Conservation (phyloP, 2,329 filamentous ascomycete genomes). For the Zymoseptoria brevis region DNA sequence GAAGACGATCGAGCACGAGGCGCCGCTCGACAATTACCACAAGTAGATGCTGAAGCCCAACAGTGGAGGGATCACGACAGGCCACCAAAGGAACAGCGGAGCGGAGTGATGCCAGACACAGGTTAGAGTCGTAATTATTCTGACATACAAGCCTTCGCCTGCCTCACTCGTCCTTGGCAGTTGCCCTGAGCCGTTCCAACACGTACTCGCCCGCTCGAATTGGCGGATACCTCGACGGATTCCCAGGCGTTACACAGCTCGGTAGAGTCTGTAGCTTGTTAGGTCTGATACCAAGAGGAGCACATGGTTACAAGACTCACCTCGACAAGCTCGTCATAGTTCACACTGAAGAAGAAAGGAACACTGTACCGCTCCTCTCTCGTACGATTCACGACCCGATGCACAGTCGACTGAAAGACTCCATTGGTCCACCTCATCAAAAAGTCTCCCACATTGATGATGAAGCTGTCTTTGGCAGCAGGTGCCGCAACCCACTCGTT, state of each 20-base stretch:
- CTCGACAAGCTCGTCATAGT: slow-evolving; percentile 33
- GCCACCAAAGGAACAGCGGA: slow-evolving; percentile 37
- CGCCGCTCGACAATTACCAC: slow-evolving; percentile 30
- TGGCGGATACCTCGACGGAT: slow-evolving; percentile 29
- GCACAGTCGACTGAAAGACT: slow-evolving; percentile 38
- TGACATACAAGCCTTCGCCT: not conserved
- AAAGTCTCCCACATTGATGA: slow-evolving; percentile 46
- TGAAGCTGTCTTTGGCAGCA: slow-evolving; percentile 38
- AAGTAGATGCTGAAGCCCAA: not conserved
- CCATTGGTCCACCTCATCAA: slow-evolving; percentile 40
- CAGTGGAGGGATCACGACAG: not conserved
- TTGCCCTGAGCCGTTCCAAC: slow-evolving; percentile 26
- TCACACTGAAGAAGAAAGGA: slow-evolving; percentile 42
- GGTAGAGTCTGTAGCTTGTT: slow-evolving; percentile 27
- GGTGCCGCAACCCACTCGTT: slow-evolving; percentile 39
- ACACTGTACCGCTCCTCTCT: slow-evolving; percentile 34
- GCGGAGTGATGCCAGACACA: not conserved
- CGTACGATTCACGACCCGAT: slow-evolving; percentile 39
- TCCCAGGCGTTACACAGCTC: slow-evolving; percentile 30
- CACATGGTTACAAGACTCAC: slow-evolving; percentile 2
- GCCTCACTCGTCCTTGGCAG: slow-evolving; percentile 6
- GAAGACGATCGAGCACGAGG: slow-evolving; percentile 30
- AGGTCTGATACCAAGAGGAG: not conserved
- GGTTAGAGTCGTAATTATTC: not conserved
- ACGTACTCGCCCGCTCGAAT: slow-evolving; percentile 35